These are phyloP conservation scores for Geosmithia morbida DNA, from an alignment of 2,329 filamentous ascomycete genomes.

Conservation along the genomic window DNA sequence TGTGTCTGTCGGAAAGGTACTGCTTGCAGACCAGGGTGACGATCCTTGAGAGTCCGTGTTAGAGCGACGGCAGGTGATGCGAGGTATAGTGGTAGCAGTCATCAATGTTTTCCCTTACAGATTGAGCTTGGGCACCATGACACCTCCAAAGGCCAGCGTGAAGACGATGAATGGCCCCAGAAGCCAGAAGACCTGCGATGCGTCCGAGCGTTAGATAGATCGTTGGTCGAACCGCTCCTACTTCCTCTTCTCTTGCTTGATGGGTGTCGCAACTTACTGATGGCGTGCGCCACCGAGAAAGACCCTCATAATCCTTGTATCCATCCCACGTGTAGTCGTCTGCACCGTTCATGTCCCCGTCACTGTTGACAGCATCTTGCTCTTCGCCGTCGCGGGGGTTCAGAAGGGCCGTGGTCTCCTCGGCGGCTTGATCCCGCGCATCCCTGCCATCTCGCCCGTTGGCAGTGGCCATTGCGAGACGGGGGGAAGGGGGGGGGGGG, in stretches of 20 bases:
- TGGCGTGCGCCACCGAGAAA: slow-evolving; percentile 49
- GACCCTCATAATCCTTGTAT: slow-evolving; percentile 39
- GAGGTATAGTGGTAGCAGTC: slow-evolving; percentile 3
- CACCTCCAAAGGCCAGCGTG: slow-evolving; percentile 73
- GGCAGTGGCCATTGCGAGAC: background rate
- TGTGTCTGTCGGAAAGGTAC: slow-evolving; percentile 58
- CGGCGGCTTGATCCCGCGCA: background rate
- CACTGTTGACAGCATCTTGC: background rate
- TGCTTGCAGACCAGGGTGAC: slow-evolving; percentile 69
- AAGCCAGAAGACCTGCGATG: slow-evolving; percentile 62
- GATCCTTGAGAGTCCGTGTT: slow-evolving; percentile 30
- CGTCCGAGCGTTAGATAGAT: background rate
- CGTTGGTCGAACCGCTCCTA: too few species aligned
- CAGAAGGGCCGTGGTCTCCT: background rate
- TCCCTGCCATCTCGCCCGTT: background rate
- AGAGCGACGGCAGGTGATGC: background rate
- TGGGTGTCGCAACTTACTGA: slow-evolving; percentile 29
- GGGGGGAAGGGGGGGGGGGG: too few species aligned
- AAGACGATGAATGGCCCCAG: slow-evolving; percentile 68
- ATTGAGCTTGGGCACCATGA: slow-evolving; percentile 77
- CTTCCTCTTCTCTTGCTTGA: background rate
- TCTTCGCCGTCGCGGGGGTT: background rate
- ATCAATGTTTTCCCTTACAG: slow-evolving; percentile 34
- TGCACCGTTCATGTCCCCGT: background rate
- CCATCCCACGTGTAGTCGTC: slow-evolving; percentile 26